Evolutionary conservation across 345 rosid genomes (phyloP).

Genomic region (Raphanus sativus): DNA sequence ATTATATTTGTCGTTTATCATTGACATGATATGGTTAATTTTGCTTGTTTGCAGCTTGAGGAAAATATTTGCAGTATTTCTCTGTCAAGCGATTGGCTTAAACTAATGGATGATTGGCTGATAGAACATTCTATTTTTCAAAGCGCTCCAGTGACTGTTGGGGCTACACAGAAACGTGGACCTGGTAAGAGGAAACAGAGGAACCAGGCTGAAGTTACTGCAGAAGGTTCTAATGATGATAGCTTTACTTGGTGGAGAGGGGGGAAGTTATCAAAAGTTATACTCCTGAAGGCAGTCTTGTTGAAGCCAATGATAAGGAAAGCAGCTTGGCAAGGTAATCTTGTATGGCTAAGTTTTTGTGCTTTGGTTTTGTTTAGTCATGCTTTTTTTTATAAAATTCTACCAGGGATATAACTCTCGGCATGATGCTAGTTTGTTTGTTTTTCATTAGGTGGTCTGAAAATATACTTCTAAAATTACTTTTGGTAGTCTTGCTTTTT

Average conservation of each 20-base stretch:
- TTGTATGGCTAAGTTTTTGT: slow-evolving; percentile 3
- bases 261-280: slow-evolving; percentile 56
- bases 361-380: too few relatives aligned
- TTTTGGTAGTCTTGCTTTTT: too few relatives aligned
- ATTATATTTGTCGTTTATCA: slow-evolving; percentile 6
- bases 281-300: slow-evolving; percentile 69
- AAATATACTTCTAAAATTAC: slow-evolving; percentile 12
- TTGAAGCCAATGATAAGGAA: slow-evolving; percentile 52
- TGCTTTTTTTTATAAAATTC: too few relatives aligned
- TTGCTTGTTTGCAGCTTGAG: slow-evolving; percentile 65
- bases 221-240: slow-evolving; percentile 51
- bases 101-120: slow-evolving; percentile 64
- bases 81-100: slow-evolving; percentile 78
- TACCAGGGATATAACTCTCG: neutral
- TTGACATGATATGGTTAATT: slow-evolving; percentile 13
- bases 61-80: slow-evolving; percentile 61
- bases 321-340: slow-evolving; percentile 78
- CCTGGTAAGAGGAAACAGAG: slow-evolving; percentile 56
- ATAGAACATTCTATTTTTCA: slow-evolving; percentile 53
- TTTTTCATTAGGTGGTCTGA: slow-evolving; percentile 55
- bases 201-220: slow-evolving; percentile 56
- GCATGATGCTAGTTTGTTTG: neutral
- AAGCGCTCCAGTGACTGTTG: slow-evolving; percentile 45
- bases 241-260: slow-evolving; percentile 93
- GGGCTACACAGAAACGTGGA: slow-evolving; percentile 61